Evolutionary conservation across 352 stramenopile genomes (phyloP).

Genomic region (Thalassiosira livingstoniorum): DNA sequence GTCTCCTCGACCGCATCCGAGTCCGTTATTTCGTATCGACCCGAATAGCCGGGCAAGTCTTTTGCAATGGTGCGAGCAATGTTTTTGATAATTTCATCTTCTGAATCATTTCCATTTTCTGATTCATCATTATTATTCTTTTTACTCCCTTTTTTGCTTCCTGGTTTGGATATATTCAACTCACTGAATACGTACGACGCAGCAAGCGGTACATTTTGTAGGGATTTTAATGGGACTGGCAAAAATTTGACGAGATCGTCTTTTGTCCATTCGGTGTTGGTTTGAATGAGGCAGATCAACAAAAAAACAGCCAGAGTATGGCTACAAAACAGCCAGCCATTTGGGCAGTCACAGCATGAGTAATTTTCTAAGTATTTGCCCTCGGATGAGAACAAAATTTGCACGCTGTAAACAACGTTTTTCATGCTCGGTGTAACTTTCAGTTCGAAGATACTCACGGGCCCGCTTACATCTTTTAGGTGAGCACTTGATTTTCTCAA

Average conservation of each 20-base stretch:
- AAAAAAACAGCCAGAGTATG: constrained; percentile 20
- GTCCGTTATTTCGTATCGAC: too few species aligned
- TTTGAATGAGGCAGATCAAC: constrained; percentile 14
- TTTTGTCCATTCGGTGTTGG: constrained; percentile 6
- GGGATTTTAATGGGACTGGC: constrained; percentile 19
- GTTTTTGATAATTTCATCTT: too few species aligned
- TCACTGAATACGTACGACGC: constrained; percentile 21
- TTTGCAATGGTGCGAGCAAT: too few species aligned
- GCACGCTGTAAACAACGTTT: constrained; percentile 24
- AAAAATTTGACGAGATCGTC: constrained; percentile 17
- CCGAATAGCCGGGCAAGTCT: too few species aligned
- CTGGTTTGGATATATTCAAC: too few species aligned
- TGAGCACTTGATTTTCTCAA: constrained; percentile 9
- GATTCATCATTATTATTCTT: too few species aligned
- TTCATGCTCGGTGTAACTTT: constrained; percentile 44
- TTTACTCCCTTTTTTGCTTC: too few species aligned
- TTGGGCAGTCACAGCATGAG: constrained; percentile 25
- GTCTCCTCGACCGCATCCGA: too few species aligned
- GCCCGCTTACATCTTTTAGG: neutral
- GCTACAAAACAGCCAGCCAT: constrained; percentile 28
- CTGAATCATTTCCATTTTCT: too few species aligned
- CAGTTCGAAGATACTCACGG: constrained; percentile 14
- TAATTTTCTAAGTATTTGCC: constrained; percentile 15
- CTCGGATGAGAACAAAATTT: neutral
- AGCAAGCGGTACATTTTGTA: constrained; percentile 17